phyloP scores from a whole-genome alignment of 192 early-diverging fungal genomes.

The Entomortierella beljakovae region DNA sequence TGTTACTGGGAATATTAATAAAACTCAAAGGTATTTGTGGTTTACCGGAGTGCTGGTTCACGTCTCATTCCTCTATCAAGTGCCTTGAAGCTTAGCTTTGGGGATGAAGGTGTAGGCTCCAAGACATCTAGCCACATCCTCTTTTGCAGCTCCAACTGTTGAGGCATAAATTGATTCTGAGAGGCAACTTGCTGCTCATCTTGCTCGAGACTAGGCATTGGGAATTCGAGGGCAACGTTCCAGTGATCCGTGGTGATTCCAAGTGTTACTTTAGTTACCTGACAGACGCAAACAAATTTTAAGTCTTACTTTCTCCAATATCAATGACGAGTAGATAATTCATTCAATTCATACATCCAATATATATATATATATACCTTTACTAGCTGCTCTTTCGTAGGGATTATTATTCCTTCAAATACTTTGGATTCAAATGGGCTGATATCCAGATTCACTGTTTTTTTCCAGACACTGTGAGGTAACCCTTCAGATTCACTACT shows the following conservation, averaged over 20 bases:
- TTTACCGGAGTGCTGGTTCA: conserved; percentile 33
- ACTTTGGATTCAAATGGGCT: conserved; percentile 62
- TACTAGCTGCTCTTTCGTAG: conserved; percentile 66
- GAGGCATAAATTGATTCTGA: conserved; percentile 20
- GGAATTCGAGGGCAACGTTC: conserved; percentile 59
- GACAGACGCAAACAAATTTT: not conserved
- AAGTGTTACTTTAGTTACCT: conserved; percentile 59
- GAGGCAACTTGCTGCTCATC: conserved; percentile 27
- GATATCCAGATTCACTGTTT: conserved; percentile 61
- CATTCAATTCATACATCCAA: not conserved
- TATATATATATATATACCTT: conserved; percentile 55
- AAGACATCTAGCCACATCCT: conserved; percentile 29
- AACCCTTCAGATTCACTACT: conserved; percentile 2
- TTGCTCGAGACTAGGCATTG: conserved; percentile 29
- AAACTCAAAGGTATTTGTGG: not conserved
- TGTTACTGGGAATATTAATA: not conserved
- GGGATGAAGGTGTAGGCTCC: not conserved
- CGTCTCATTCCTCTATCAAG: conserved; percentile 70
- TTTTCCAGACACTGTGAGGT: conserved; percentile 39
- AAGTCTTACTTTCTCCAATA: too few relatives aligned
- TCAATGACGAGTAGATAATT: too few relatives aligned
- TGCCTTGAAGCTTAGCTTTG: conserved; percentile 38
- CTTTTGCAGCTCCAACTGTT: conserved; percentile 3
- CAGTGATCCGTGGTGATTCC: conserved; percentile 58
- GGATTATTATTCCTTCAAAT: conserved; percentile 66